phyloP scores from a whole-genome alignment of 2,329 filamentous ascomycete species.

The Diplodia intermedia region DNA sequence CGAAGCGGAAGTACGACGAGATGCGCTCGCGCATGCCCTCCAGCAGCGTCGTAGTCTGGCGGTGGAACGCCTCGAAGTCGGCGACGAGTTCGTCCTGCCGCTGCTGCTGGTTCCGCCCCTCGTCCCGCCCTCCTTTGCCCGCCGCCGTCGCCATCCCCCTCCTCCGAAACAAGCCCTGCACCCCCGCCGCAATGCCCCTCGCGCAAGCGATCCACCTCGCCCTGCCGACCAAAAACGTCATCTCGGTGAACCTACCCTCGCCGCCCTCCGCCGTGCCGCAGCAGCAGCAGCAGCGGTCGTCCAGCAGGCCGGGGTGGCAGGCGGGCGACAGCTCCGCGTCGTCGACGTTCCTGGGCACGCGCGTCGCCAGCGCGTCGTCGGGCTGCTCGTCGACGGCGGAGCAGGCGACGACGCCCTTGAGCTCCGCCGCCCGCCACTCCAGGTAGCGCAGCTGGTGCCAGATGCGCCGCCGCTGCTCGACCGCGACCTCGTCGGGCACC shows the following conservation, averaged over 20 bases:
- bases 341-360: constrained; percentile 47
- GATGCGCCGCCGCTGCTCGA: constrained; percentile 46
- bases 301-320: not conserved
- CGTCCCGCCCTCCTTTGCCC: constrained; percentile 36
- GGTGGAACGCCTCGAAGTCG: not conserved
- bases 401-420: constrained; percentile 48
- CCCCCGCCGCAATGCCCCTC: constrained; percentile 44
- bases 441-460: constrained; percentile 49
- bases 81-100: not conserved
- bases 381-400: constrained; percentile 39
- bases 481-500: constrained; percentile 45
- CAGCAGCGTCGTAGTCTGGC: not conserved
- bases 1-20: not conserved
- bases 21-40: not conserved
- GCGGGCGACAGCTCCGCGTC: constrained; percentile 48
- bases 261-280: too few species aligned
- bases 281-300: not conserved
- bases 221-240: constrained; percentile 45
- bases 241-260: constrained; percentile 38
- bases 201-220: constrained; percentile 44
- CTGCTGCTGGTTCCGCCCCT: too few species aligned
- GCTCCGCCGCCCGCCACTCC: constrained; percentile 48
- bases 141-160: not conserved
- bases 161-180: constrained; percentile 26
- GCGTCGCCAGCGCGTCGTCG: constrained; percentile 47